Base-by-base conservation (phyloP, 768 basidiomycete species). In the Leucocoprinus sp. region DNA sequence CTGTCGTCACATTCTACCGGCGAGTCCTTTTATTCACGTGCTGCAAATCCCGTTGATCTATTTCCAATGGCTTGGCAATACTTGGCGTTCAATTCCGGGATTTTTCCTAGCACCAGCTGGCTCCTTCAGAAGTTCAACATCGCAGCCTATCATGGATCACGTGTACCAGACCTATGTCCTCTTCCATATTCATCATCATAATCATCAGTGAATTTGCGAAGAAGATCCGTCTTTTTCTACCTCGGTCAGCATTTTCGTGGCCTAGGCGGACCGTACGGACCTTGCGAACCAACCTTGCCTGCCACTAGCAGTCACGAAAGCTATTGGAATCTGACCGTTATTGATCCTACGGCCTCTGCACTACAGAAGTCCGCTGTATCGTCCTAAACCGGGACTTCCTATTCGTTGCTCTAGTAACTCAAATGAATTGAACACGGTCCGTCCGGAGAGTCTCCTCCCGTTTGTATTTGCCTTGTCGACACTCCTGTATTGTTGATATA, bases 101-200 rank as follows among this genome's bases (percentile, higher is more conserved):
- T 45, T 38, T 45, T 8, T 38, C 44, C 44, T 29, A 38, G 22
- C 15, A 45, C 44, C 44, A 38, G 37, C 37, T 45, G 44, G 38
- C 37, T 18, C 44, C 15, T 12, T 12, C 1, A 7, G 18, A 21
- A 31, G n/a, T n/a, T n/a, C n/a, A 38, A 28, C 15, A 8, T 14
- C 9, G 15, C 19, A n/a, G 27, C n/a, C 24, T 15, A 21, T 21
- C n/a, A 19, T 14, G 9, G 19, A 12, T 31, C 37, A 45, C 37
- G 37, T 45, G 44, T n/a, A 45, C 7, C 17, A 4, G 21, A 15
- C 9, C 38, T 2, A 3, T 28, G n/a, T 11, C 0, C 37, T 33
- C 29, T 7, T 29, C 31, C 31, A 31, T 31, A 5, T 12, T 8
- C 31, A 31, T 8, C 14, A 7, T 7, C 14, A 3, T 4, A 31